Evolutionary conservation across 164 flowering plant genomes (phyloP), one percentile per base, ranked within the genome.

Genomic region (Hamamelis virginiana): DNA sequence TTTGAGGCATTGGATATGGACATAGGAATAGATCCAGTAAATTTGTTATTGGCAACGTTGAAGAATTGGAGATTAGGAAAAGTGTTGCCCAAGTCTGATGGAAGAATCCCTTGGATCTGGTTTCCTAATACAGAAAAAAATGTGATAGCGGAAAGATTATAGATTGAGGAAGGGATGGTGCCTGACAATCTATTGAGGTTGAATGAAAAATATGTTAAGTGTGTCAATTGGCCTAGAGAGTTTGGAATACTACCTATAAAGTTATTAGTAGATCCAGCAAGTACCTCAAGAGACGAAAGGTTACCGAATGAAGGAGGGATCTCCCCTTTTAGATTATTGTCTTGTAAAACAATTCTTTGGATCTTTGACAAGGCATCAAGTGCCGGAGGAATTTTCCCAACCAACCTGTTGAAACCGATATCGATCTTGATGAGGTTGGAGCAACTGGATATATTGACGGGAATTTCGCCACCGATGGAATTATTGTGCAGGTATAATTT

Each of bases 21-120:
- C 41, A 16, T 25, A 8, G 83, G 83, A 16, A 80, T 46, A 5
- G 60, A 12, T 6, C 77, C 83, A 0, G 73, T 41, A 9, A 80
- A 69, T 0, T 52, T 9, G 19, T 80, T 80, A 15, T 19, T 9
- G 0, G 44, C 19, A 43, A 22, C 13, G 26, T 5, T n/a, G 6
- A 75, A 46, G 0, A 0, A 1, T 33, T 64, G 23, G 11, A 77
- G 73, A 26, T 78, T 78, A 1, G 81, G 81, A 33, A 78, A 56
- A 11, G 64, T 22, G 25, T 44, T 21, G 53, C 63, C 73, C 13
- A 76, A 4, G 10, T 61, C 51, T 18, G 43, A 18, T 0, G 75
- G 73, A 38, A 76, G 60, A 5, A 14, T 33, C 22, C 80, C 80
- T 12, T 26, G 23, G 0, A 75, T 5, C 8, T 59, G 53, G 67